phyloP scores from a whole-genome alignment of 2,329 filamentous ascomycete species.

The Zasmidium citrigriseum region DNA sequence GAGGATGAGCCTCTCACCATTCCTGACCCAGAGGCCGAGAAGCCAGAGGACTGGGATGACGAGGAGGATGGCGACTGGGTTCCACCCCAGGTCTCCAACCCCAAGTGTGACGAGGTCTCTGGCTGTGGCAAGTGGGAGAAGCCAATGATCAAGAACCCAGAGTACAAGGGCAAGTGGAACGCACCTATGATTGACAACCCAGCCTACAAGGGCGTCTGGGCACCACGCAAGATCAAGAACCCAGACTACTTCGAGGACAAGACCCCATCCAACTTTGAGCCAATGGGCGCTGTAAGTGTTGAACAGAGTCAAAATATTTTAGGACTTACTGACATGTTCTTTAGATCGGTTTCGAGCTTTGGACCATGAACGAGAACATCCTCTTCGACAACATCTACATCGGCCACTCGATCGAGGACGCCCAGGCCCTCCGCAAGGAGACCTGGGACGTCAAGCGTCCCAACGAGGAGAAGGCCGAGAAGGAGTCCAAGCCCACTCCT shows the following conservation, averaged over 20 bases:
- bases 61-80: slow-evolving; percentile 99
- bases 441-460: slow-evolving; percentile 87
- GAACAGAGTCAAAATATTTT: neutral
- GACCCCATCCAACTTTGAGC: slow-evolving; percentile 93
- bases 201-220: slow-evolving; percentile 94
- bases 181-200: slow-evolving; percentile 95
- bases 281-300: slow-evolving; percentile 86
- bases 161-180: slow-evolving; percentile 98
- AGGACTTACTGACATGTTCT: slow-evolving; percentile 14
- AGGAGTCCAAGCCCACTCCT: slow-evolving; percentile 78
- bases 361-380: slow-evolving; percentile 99
- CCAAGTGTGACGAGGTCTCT: slow-evolving; percentile 90
- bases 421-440: slow-evolving; percentile 83
- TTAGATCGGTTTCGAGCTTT: slow-evolving; percentile 97
- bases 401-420: slow-evolving; percentile 92
- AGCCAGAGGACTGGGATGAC: slow-evolving; percentile 99
- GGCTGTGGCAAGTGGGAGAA: slow-evolving; percentile 92
- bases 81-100: slow-evolving; percentile 85
- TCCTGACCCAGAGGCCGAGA: slow-evolving; percentile 90
- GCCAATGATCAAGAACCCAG: slow-evolving; percentile 91
- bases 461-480: slow-evolving; percentile 78
- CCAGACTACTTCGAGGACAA: slow-evolving; percentile 97
- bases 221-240: slow-evolving; percentile 94
- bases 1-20: slow-evolving; percentile 81
- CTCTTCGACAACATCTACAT: slow-evolving; percentile 99